Percentiles rank a stretch among this genome's conserved stretches.
Conservation (phyloP, 2,329 filamentous ascomycete genomes). For the Sporothrix pseudoabietina region DNA sequence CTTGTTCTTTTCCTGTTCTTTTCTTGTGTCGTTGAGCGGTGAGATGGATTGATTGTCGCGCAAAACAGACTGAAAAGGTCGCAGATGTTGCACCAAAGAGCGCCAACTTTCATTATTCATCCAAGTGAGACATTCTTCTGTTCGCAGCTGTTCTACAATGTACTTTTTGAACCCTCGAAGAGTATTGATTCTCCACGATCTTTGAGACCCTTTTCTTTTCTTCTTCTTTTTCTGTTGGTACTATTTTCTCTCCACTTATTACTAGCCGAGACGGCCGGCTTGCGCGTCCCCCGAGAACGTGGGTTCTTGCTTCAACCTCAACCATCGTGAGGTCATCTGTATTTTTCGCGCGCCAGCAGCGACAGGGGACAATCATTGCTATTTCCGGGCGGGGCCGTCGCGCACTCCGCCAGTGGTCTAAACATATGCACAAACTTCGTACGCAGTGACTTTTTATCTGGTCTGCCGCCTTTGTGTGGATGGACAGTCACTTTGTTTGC, state of each 20-base stretch:
- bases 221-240: not conserved
- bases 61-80: constrained; percentile 11
- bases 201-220: not conserved
- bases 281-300: not conserved
- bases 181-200: not conserved
- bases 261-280: not conserved
- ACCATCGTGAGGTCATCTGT: constrained; percentile 16
- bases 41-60: not conserved
- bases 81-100: not conserved
- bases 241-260: not conserved
- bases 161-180: not conserved
- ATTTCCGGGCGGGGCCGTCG: constrained; percentile 20
- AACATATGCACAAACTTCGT: not conserved
- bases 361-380: not conserved
- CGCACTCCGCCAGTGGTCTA: not conserved
- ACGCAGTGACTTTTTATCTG: not conserved
- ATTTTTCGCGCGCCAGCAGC: too few relatives aligned
- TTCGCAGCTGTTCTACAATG: not conserved
- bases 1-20: not conserved
- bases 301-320: not conserved
- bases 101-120: not conserved
- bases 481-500: not conserved
- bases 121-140: constrained; percentile 1
- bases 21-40: not conserved
- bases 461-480: not conserved